phyloP scores from a whole-genome alignment of 1,139 yeast species.

The Sugiyamaella neomexicana region DNA sequence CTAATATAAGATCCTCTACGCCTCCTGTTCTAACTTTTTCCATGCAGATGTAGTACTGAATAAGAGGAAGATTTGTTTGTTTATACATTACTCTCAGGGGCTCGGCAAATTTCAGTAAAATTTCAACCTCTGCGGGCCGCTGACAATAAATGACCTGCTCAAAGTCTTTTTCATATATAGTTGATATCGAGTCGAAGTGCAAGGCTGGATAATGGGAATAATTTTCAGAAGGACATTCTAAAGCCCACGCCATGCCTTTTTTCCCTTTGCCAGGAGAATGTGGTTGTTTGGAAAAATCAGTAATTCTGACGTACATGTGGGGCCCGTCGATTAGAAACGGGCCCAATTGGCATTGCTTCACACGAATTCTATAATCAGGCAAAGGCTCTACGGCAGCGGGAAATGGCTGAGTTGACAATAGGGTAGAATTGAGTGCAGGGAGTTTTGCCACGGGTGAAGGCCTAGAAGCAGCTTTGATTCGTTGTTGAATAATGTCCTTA shows the following conservation, averaged over 20 bases:
- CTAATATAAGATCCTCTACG: not conserved
- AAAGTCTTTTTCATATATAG: constrained; percentile 6
- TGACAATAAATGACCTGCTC: not conserved
- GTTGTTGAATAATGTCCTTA: too few species aligned
- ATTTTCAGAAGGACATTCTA: constrained; percentile 6
- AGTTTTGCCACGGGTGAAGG: not conserved
- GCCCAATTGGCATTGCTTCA: constrained; percentile 4
- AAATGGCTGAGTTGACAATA: not conserved
- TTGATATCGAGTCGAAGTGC: not conserved
- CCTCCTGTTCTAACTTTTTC: not conserved
- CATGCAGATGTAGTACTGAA: constrained; percentile 1
- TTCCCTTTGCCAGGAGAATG: not conserved
- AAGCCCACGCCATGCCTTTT: not conserved
- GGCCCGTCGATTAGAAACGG: constrained; percentile 5
- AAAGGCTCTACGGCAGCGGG: not conserved
- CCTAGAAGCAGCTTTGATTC: too few species aligned
- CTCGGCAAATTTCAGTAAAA: not conserved
- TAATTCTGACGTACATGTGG: not conserved
- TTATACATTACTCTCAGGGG: not conserved
- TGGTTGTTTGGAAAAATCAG: not conserved
- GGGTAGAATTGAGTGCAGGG: not conserved
- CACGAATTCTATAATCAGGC: not conserved
- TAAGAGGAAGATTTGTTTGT: not conserved
- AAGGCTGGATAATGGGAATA: not conserved
- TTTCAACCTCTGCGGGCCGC: not conserved